These are phyloP conservation scores for Lactarius sanguifluus DNA, from an alignment of 768 basidiomycete genomes.

Conservation along the genomic window DNA sequence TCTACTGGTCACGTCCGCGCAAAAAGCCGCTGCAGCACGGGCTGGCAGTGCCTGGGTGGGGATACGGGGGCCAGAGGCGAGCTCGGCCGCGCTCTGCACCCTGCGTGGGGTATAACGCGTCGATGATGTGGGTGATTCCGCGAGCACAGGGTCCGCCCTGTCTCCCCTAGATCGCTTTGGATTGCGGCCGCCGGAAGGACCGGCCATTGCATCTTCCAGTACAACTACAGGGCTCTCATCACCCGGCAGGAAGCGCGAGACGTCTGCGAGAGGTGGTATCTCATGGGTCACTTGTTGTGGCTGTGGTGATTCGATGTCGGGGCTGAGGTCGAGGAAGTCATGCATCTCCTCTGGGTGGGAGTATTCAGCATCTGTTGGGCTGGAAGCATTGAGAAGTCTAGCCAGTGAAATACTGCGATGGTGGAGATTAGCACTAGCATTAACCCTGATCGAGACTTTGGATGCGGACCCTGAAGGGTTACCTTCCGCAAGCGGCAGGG, in stretches of 20 bases:
- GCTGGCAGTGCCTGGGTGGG: not conserved
- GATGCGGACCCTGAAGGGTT: slow-evolving; percentile 1
- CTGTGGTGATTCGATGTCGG: slow-evolving; percentile 8
- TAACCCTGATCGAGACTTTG: not conserved
- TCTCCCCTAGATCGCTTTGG: slow-evolving; percentile 5
- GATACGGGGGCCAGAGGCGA: slow-evolving; percentile 5
- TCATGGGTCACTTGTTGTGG: not conserved
- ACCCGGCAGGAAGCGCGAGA: not conserved
- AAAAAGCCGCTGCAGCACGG: not conserved
- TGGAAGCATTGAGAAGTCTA: not conserved
- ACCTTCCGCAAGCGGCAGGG: not conserved
- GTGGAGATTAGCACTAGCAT: not conserved
- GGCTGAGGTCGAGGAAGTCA: slow-evolving; percentile 26
- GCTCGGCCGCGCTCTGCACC: slow-evolving; percentile 20
- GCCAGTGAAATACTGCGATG: not conserved
- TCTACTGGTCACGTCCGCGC: not conserved
- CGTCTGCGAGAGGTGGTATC: not conserved
- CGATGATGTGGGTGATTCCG: not conserved
- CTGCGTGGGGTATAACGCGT: slow-evolving; percentile 15
- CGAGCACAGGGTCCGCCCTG: not conserved
- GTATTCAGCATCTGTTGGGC: not conserved
- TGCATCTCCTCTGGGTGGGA: slow-evolving; percentile 16
- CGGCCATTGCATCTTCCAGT: slow-evolving; percentile 2
- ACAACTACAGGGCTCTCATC: slow-evolving; percentile 4
- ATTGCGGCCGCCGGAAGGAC: not conserved